Evolutionary conservation across 306 rosid genomes (phyloP), one percentile per base, ranked within the genome.

Genomic region (Herpetospermum pedunculosum): DNA sequence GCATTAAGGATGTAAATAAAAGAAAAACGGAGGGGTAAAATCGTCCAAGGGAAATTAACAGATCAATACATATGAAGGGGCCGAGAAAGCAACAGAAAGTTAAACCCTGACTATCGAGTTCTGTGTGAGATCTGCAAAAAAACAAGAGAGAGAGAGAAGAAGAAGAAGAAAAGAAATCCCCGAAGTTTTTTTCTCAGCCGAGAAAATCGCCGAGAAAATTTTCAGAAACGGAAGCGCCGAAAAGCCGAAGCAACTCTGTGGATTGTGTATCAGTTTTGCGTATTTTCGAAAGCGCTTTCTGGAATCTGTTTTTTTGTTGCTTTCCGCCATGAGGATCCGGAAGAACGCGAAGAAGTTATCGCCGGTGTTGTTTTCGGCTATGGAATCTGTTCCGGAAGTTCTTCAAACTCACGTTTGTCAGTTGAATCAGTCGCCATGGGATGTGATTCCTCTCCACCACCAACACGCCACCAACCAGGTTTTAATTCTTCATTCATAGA

Each of bases 391-490:
- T 73, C 81, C 87, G 41, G 75, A 80, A 75, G 68, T 54, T 4
- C 79, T 78, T 29, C 93, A 83, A 63, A 70, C 88, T 2, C 88
- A 83, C 83, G 80, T 87, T 70, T 93, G 98, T 83, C 89, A 80
- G 75, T 86, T 93, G 49, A 93, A 90, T 79, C 97, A 86, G 79
- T 89, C 93, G 4, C 89, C 97, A 9, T 93, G 98, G 98, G 98
- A 93, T 82, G 87, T 85, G 82, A 81, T 80, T 84, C 82, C 88
- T 78, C 83, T 87, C 73, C 78, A 65, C 73, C 78, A 65, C 35
- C 77, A 77, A 13, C 77, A 77, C 82, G 76, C 79, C 79, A 70
- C 81, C 3, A 37, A 52, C 82, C 85, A 86, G 93, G 97, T 93
- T 75, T 18, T 4, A 5, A 48, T 48, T 70, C 8, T 19, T 18